Percentiles rank a stretch among this genome's conserved stretches.
These are phyloP conservation scores for Candida palmyrensis DNA, from an alignment of 805 yeast species.

Conservation along the genomic window DNA sequence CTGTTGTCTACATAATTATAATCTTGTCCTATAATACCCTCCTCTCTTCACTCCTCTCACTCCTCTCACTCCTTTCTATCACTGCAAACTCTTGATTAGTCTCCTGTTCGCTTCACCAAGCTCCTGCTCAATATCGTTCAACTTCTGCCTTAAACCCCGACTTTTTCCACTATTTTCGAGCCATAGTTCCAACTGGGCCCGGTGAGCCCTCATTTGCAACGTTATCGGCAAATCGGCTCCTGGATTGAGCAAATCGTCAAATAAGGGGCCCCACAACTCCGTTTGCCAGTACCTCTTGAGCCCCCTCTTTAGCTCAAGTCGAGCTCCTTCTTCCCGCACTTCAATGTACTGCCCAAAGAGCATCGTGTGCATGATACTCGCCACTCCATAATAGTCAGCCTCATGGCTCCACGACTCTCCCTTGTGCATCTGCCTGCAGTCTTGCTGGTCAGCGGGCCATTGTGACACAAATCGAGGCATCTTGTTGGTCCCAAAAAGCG, in stretches of 20 bases:
- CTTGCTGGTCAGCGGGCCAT: conserved; percentile 62
- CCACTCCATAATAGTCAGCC: conserved; percentile 80
- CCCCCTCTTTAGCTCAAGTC: conserved; percentile 34
- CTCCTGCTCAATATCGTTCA: conserved; percentile 32
- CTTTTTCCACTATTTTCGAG: conserved; percentile 18
- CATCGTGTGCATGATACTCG: conserved; percentile 66
- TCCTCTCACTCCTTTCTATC: too few relatives aligned
- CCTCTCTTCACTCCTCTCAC: too few relatives aligned
- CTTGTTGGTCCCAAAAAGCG: conserved; percentile 44
- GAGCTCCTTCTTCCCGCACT: conserved; percentile 23
- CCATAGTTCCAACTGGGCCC: conserved; percentile 40
- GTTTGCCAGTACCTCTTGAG: conserved; percentile 75
- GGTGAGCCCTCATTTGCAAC: conserved; percentile 23
- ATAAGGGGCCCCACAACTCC: conserved; percentile 64
- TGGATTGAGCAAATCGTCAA: conserved; percentile 62
- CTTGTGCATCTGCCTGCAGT: conserved; percentile 65
- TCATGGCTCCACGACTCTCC: conserved; percentile 68
- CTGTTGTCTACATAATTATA: too few relatives aligned
- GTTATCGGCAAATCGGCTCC: conserved; percentile 35
- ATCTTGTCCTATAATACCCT: too few relatives aligned
- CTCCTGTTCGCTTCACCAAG: conserved; percentile 13
- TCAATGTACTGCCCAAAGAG: conserved; percentile 65
- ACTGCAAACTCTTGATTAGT: conserved; percentile 5
- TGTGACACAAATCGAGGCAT: conserved; percentile 50
- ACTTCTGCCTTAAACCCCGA: conserved; percentile 21